Conservation (phyloP, 345 rosid genomes). For the Pistacia integerrima region DNA sequence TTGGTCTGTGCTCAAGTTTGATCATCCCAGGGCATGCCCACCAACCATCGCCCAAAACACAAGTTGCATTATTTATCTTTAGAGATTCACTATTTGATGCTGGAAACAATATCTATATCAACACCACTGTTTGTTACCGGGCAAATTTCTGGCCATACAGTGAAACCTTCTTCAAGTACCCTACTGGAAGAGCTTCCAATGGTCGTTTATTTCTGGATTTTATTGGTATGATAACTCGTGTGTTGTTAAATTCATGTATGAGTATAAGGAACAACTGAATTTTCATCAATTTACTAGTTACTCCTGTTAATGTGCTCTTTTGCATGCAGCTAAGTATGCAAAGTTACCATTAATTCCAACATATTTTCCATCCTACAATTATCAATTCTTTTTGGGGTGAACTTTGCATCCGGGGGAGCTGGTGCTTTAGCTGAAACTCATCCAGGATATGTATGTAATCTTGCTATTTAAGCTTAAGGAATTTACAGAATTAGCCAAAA, state of each 20-base stretch:
- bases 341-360: not conserved
- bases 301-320: not conserved
- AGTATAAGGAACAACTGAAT: too few species aligned
- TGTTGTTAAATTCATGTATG: too few species aligned
- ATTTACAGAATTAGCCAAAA: not conserved
- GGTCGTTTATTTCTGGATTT: constrained; percentile 12
- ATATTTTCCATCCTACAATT: not conserved
- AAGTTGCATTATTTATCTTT: constrained; percentile 5
- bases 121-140: not conserved
- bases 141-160: constrained; percentile 6
- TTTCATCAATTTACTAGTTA: not conserved
- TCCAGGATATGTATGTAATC: constrained; percentile 36
- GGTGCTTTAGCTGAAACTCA: not conserved
- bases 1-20: too few species aligned
- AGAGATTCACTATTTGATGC: constrained; percentile 18
- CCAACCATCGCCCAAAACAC: not conserved
- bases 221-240: not conserved
- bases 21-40: too few species aligned
- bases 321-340: not conserved
- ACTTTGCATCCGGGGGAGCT: constrained; percentile 9
- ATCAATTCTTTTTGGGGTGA: not conserved
- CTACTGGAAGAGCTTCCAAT: constrained; percentile 11
- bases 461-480: not conserved
- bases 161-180: not conserved
- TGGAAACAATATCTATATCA: constrained; percentile 27